A percentile compares a stretch with the other conserved stretches of the same genome.
Conservation (phyloP, 441 rosid species). For the Lepidium campestre region DNA sequence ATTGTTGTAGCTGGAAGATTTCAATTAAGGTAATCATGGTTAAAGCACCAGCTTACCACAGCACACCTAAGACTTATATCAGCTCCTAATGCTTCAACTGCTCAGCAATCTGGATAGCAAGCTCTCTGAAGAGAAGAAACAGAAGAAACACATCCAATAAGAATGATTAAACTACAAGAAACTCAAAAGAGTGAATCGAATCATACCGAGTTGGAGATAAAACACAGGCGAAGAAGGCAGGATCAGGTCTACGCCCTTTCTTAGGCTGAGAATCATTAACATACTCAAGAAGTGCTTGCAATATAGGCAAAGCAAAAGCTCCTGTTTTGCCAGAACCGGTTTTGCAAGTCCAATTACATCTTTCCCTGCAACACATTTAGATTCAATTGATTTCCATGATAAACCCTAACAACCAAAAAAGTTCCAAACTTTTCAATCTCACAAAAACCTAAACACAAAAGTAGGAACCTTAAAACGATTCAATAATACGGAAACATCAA, state of each 20-base stretch:
- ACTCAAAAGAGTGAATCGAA: background rate
- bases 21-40: background rate
- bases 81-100: slow-evolving; percentile 86
- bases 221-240: slow-evolving; percentile 85
- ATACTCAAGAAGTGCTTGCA: slow-evolving; percentile 71
- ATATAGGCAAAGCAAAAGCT: slow-evolving; percentile 88
- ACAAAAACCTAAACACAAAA: background rate
- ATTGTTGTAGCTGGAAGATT: background rate
- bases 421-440: background rate
- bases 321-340: slow-evolving; percentile 98
- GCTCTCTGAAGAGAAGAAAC: slow-evolving; percentile 47
- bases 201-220: slow-evolving; percentile 84
- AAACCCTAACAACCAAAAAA: background rate
- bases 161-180: background rate
- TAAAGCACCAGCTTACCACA: slow-evolving; percentile 52
- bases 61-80: slow-evolving; percentile 72
- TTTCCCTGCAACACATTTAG: slow-evolving; percentile 44
- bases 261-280: slow-evolving; percentile 43
- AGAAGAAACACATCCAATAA: background rate
- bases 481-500: background rate
- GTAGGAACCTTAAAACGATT: background rate
- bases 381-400: background rate
- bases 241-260: slow-evolving; percentile 45
- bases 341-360: slow-evolving; percentile 91
- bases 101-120: slow-evolving; percentile 93